These are phyloP conservation scores for Aspergillus diversus DNA, from an alignment of 495 filamentous ascomycete species.

Conservation along the genomic window DNA sequence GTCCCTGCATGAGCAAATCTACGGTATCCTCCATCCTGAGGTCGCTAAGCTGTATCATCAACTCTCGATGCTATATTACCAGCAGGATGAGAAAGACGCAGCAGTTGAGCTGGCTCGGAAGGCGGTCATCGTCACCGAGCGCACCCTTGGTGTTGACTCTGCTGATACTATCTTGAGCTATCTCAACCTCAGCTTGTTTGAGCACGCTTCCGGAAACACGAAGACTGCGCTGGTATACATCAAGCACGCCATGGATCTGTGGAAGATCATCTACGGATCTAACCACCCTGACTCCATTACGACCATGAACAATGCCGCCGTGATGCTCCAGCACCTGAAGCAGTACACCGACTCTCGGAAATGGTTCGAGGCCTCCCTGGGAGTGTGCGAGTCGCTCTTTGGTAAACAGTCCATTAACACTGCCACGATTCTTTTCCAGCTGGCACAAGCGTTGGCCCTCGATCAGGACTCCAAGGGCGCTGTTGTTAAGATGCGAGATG, in stretches of 20 bases:
- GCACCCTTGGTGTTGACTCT: slow-evolving; percentile 92
- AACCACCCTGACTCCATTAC: slow-evolving; percentile 98
- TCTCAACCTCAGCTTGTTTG: slow-evolving; percentile 93
- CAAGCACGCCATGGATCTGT: slow-evolving; percentile 90
- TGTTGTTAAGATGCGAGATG: slow-evolving; percentile 89
- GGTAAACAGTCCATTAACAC: slow-evolving; percentile 87
- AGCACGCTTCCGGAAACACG: slow-evolving; percentile 89
- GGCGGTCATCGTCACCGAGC: slow-evolving; percentile 92
- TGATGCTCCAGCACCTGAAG: slow-evolving; percentile 95
- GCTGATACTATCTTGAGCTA: slow-evolving; percentile 92
- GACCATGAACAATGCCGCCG: slow-evolving; percentile 97
- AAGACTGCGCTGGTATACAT: slow-evolving; percentile 80
- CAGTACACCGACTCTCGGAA: slow-evolving; percentile 87
- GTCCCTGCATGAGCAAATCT: slow-evolving; percentile 97
- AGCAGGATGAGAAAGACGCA: slow-evolving; percentile 91
- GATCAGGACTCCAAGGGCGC: slow-evolving; percentile 91
- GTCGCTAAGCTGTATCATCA: slow-evolving; percentile 94
- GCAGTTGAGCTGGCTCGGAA: slow-evolving; percentile 96
- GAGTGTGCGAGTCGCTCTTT: slow-evolving; percentile 83
- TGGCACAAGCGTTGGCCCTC: slow-evolving; percentile 90
- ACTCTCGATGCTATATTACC: slow-evolving; percentile 92
- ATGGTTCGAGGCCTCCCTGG: slow-evolving; percentile 94
- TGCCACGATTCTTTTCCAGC: slow-evolving; percentile 95
- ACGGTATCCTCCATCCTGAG: slow-evolving; percentile 95
- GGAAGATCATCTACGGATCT: slow-evolving; percentile 94